These are phyloP conservation scores for Lumnitzera littorea DNA, from an alignment of 345 rosid species.

Conservation along the genomic window DNA sequence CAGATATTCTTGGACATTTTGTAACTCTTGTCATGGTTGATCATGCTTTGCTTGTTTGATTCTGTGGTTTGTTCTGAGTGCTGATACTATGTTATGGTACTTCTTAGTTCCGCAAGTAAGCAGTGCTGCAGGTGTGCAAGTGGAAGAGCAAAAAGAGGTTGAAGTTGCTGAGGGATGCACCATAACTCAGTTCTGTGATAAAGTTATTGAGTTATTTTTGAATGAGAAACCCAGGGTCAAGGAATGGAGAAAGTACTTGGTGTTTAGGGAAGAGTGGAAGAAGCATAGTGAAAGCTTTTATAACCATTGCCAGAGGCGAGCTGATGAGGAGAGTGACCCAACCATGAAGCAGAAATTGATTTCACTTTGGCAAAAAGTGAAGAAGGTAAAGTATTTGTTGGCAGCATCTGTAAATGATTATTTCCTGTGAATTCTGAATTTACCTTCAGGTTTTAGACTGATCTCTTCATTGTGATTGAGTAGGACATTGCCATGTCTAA, in stretches of 20 bases:
- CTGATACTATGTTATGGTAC: too few relatives aligned
- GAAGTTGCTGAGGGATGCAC: conserved; percentile 72
- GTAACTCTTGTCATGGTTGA: too few relatives aligned
- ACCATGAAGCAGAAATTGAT: conserved; percentile 41
- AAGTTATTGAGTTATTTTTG: conserved; percentile 66
- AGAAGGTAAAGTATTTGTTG: conserved; percentile 41
- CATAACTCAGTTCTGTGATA: conserved; percentile 69
- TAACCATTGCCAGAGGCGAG: conserved; percentile 47
- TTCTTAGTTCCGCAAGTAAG: conserved; percentile 40
- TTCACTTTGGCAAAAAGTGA: conserved; percentile 59
- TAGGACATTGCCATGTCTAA: too few relatives aligned
- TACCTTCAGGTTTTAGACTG: too few relatives aligned
- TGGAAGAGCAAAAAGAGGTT: conserved; percentile 38
- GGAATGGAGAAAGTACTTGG: conserved; percentile 74
- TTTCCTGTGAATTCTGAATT: too few relatives aligned
- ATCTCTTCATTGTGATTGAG: too few relatives aligned
- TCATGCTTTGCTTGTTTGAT: too few relatives aligned
- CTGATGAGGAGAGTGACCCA: conserved; percentile 49
- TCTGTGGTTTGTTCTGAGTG: too few relatives aligned
- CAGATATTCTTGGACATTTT: too few relatives aligned
- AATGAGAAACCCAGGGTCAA: conserved; percentile 69
- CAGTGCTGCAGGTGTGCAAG: conserved; percentile 20
- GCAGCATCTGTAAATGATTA: too few relatives aligned
- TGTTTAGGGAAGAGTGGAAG: conserved; percentile 79
- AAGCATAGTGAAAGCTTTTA: conserved; percentile 71